These are phyloP conservation scores for Cercospora nicotianae DNA, from an alignment of 2,329 filamentous ascomycete species.

Conservation along the genomic window DNA sequence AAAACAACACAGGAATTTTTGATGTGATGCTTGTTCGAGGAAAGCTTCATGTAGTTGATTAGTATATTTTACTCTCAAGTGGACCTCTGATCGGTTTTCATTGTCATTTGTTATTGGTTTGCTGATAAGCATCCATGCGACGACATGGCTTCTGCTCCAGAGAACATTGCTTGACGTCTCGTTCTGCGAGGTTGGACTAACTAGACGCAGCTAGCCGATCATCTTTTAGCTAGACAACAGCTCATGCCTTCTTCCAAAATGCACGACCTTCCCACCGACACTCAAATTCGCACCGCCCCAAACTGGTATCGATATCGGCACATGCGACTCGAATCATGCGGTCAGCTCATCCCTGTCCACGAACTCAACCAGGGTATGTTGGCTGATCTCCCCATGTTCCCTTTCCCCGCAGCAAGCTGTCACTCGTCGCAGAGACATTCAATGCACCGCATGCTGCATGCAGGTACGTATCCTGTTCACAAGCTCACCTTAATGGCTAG, in stretches of 20 bases:
- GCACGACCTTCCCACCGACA: background rate
- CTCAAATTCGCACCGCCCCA: background rate
- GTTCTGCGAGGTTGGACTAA: background rate
- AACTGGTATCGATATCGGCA: background rate
- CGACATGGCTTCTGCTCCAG: too few relatives aligned
- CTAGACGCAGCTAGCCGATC: background rate
- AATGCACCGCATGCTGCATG: background rate
- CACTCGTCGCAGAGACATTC: background rate
- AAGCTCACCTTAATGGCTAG: slow-evolving; percentile 16
- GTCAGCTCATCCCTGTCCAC: background rate
- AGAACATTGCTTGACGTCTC: background rate
- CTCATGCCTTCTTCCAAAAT: background rate
- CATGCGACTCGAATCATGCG: background rate
- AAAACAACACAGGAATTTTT: background rate
- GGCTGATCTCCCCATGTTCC: background rate
- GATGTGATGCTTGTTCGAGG: background rate
- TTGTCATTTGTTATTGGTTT: background rate
- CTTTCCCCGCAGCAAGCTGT: background rate
- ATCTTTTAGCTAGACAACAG: background rate
- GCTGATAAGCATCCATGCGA: background rate
- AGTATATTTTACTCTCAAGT: background rate
- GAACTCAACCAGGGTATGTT: background rate
- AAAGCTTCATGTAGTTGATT: background rate
- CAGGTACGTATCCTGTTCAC: slow-evolving; percentile 6
- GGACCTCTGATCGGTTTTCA: background rate